Percentiles rank a stretch among this genome's conserved stretches.
These are phyloP conservation scores for Truncatella angustata DNA, from an alignment of 2,329 filamentous ascomycete species.

Conservation along the genomic window DNA sequence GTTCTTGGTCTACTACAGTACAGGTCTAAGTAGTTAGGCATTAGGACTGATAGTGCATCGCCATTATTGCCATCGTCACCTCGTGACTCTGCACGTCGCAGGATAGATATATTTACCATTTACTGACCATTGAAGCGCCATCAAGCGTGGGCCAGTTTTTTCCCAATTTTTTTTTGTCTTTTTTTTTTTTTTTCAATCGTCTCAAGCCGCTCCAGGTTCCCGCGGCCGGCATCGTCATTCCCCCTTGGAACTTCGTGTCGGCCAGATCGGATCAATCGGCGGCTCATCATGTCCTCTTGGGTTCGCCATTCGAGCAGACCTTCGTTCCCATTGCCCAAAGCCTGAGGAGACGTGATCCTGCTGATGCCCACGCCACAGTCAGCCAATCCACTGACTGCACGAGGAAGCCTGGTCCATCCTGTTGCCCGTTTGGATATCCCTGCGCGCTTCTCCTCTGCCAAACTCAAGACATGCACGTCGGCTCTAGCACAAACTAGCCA, in stretches of 20 bases:
- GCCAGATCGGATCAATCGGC: slow-evolving; percentile 2
- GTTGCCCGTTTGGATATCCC: slow-evolving; percentile 7
- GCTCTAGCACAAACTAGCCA: neutral
- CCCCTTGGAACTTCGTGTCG: slow-evolving; percentile 8
- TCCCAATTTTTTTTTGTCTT: too few relatives aligned
- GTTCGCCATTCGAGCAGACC: too few relatives aligned
- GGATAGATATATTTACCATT: too few relatives aligned
- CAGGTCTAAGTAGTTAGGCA: neutral
- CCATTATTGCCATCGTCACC: neutral
- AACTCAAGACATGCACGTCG: slow-evolving; percentile 7
- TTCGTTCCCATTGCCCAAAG: too few relatives aligned
- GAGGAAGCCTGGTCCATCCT: neutral
- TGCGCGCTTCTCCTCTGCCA: neutral
- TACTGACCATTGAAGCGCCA: neutral
- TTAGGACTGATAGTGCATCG: neutral
- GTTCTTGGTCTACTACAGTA: neutral
- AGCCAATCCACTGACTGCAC: neutral
- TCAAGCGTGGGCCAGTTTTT: too few relatives aligned
- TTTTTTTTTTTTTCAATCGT: too few relatives aligned
- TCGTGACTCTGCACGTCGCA: neutral
- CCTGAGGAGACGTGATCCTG: too few relatives aligned
- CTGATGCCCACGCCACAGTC: neutral
- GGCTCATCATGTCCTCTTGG: too few relatives aligned
- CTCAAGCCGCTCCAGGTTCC: slow-evolving; percentile 1
- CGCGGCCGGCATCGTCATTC: neutral